phyloP scores from a whole-genome alignment of 148 eudicot genomes.

The Rhododendron mucronatum region DNA sequence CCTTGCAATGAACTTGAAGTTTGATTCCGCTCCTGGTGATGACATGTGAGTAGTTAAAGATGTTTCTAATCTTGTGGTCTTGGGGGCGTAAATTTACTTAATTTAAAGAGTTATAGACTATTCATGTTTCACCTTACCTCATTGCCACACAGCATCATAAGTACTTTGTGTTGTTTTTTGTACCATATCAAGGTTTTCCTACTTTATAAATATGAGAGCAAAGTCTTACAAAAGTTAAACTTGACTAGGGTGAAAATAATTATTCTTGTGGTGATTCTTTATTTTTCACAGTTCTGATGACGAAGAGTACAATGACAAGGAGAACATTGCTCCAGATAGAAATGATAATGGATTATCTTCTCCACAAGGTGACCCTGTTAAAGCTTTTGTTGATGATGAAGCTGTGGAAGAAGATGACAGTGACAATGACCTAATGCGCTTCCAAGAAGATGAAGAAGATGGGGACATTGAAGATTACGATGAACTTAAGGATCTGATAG shows the following conservation, averaged over 20 bases:
- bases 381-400: conserved; percentile 86
- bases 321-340: conserved; percentile 43
- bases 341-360: conserved; percentile 24
- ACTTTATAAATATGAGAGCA: background rate
- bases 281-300: conserved; percentile 50
- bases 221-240: background rate
- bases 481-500: conserved; percentile 70
- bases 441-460: conserved; percentile 61
- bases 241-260: background rate
- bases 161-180: background rate
- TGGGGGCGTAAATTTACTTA: background rate
- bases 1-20: conserved; percentile 55
- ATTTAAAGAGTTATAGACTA: background rate
- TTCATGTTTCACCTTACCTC: background rate
- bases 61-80: conserved; percentile 5
- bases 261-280: conserved; percentile 8
- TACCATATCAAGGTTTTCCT: background rate
- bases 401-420: conserved; percentile 88
- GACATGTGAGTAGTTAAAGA: conserved; percentile 44
- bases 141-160: background rate
- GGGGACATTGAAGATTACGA: conserved; percentile 52
- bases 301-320: conserved; percentile 81
- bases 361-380: conserved; percentile 74
- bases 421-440: conserved; percentile 59
- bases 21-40: conserved; percentile 76